Conservation (phyloP, 2,329 filamentous ascomycete species). For the Scleromitrula shiraiana region DNA sequence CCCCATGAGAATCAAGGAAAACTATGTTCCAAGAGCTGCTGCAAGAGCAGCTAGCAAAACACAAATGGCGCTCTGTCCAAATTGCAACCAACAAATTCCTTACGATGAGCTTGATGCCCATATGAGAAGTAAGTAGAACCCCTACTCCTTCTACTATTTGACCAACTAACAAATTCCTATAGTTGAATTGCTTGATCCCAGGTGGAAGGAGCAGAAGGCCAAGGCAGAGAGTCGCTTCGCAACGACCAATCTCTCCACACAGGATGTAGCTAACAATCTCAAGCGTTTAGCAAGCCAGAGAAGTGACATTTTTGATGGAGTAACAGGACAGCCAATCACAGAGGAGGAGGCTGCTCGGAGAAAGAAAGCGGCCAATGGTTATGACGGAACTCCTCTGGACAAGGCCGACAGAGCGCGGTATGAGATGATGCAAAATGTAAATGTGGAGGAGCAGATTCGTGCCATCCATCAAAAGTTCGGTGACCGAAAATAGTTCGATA, state of each 20-base stretch:
- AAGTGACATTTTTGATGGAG: slow-evolving; percentile 75
- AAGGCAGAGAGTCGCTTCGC: slow-evolving; percentile 79
- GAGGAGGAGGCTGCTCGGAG: slow-evolving; percentile 67
- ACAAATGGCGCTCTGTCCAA: slow-evolving; percentile 71
- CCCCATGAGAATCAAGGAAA: slow-evolving; percentile 84
- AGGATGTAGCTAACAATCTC: slow-evolving; percentile 85
- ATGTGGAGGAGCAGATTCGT: slow-evolving; percentile 80
- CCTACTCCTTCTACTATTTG: neutral
- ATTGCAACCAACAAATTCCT: slow-evolving; percentile 86
- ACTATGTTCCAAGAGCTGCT: slow-evolving; percentile 82
- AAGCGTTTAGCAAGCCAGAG: slow-evolving; percentile 90
- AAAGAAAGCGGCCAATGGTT: slow-evolving; percentile 64
- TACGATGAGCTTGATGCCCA: slow-evolving; percentile 83
- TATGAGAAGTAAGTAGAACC: slow-evolving; percentile 65
- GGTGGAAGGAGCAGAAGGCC: slow-evolving; percentile 92
- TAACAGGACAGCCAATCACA: slow-evolving; percentile 58
- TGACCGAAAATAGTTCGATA: slow-evolving; percentile 22
- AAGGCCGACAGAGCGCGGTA: slow-evolving; percentile 45
- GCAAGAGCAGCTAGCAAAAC: slow-evolving; percentile 61
- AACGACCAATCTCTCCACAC: slow-evolving; percentile 77
- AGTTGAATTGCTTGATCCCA: slow-evolving; percentile 84
- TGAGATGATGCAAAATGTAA: slow-evolving; percentile 57
- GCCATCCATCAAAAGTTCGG: slow-evolving; percentile 52
- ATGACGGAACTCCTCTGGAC: slow-evolving; percentile 55
- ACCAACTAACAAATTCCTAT: slow-evolving; percentile 14